Evolutionary conservation across 83 land plant genomes (phyloP), one percentile per base, ranked within the genome.

Genomic region (Picea abies): DNA sequence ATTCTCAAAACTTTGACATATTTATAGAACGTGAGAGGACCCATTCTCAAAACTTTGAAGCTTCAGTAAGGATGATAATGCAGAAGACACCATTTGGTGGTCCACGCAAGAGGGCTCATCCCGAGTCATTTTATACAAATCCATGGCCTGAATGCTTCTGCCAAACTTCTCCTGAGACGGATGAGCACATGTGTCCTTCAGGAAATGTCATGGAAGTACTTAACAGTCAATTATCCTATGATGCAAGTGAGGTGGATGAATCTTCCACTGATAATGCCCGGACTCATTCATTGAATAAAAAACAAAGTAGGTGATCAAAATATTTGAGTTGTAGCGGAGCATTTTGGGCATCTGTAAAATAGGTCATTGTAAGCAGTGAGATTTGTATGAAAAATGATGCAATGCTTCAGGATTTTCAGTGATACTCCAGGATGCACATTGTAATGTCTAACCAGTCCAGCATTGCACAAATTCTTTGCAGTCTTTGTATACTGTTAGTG

Each of bases 141-240:
- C 95, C 98, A 20, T 97, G 98, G 98, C 96, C 99, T 35, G 98
- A 97, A 85, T 95, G 96, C 78, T 97, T 95, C 82, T 97, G 99
- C 77, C 94, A 90, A 87, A 76, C 47, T 37, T 77, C 82, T 15
- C 79, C 96, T 11, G 32, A 80, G 16, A 85, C 78, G 41, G 60
- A 87, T 14, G 86, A 72, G 29, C 87, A 96, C 75, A 83, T 79
- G 79, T 96, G 99, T 82, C 96, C 97, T 60, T 71, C 90, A 25
- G 90, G 84, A 22, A 84, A 89, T 81, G 78, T 83, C 6, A 49
- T 87, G 76, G 88, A 91, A 11, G 84, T 75, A 44, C 52, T 89
- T 37, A 68, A 85, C 47, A 84, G 79, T 68, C 88, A 63, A 52
- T 64, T 90, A 71, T 78, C 80, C 25, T 67, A 26, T 64, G 84